These are phyloP conservation scores for Coemansia sp. DNA, from an alignment of 192 early-diverging fungal species.

Conservation along the genomic window DNA sequence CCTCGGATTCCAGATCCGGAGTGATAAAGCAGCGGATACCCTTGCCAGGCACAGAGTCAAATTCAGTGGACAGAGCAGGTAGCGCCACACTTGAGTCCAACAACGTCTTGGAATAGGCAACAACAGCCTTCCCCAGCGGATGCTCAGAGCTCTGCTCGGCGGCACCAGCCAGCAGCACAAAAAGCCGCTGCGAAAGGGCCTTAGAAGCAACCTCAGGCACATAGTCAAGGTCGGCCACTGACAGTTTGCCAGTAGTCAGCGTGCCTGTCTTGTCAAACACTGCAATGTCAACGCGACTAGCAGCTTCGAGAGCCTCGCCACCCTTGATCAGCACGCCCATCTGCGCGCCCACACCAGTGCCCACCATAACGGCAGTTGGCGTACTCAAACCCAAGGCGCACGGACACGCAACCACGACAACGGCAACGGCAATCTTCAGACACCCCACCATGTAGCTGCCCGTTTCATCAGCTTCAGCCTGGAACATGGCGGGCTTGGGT, in stretches of 20 bases:
- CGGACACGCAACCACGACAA: conserved; percentile 96
- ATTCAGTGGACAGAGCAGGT: conserved; percentile 55
- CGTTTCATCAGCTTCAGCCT: conserved; percentile 52
- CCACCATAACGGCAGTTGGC: conserved; percentile 98
- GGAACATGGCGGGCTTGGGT: conserved; percentile 50
- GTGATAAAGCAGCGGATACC: conserved; percentile 66
- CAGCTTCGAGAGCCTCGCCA: conserved; percentile 79
- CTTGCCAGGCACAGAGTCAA: conserved; percentile 67
- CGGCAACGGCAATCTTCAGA: conserved; percentile 88
- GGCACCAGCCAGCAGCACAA: conserved; percentile 68
- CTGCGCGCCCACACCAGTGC: conserved; percentile 93
- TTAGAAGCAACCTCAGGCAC: conserved; percentile 10
- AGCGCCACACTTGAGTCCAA: conserved; percentile 30
- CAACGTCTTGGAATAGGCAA: conserved; percentile 56
- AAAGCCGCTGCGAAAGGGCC: conserved; percentile 48
- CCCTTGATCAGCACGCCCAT: conserved; percentile 97
- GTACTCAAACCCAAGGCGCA: conserved; percentile 95
- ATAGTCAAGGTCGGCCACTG: conserved; percentile 57
- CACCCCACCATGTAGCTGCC: conserved; percentile 74
- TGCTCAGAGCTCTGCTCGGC: conserved; percentile 88
- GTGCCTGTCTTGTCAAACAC: conserved; percentile 99
- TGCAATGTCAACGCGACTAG: conserved; percentile 76
- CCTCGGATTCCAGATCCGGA: conserved; percentile 18
- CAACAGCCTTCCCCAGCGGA: conserved; percentile 81
- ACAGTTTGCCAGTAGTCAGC: conserved; percentile 73